Base-by-base conservation (phyloP, 2,329 filamentous ascomycete genomes). In the Botrytis sinoallii region DNA sequence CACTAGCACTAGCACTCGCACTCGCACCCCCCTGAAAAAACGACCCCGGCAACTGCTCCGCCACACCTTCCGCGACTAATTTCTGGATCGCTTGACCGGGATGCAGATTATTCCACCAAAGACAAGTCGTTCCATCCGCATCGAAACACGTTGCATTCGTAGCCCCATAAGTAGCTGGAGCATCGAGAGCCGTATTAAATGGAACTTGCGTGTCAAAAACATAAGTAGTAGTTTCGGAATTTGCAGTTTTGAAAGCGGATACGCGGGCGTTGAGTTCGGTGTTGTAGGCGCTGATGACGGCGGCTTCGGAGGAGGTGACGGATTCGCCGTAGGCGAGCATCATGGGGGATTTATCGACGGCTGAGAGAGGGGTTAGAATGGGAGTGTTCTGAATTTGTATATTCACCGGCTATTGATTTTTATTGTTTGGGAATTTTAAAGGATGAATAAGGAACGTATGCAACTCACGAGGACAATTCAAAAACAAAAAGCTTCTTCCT, bases 401-500 rank as follows among this genome's bases (percentile, higher is more conserved):
- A 5, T 32, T 35, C 20, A 35, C 25, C 16, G 8, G 8, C 4
- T 4, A 12, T 6, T 12, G 10, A 22, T 29, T 35, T 14, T 46
- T 3, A 4, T 35, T 48, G 46, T 12, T 1, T 14, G 5, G 1
- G 18, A 44, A 2, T 25, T 20, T 5, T 52, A 12, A 12, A 12
- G 22, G 25, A 35, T 12, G 20, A 2, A 10, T 38, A 32, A 18
- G 44, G 18, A 46, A 46, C 7, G 6, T 18, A 8, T 25, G 7
- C 14, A 68, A 52, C 22, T 55, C 76, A 38, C 83, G 81, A 0
- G 86, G 86, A 3, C 87, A 85, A 73, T 83, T 84, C 67, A 88
- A 72, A 64, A 88, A 81, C 5, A 84, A 79, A 75, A 88, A 87
- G 38, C 84, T 85, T 70, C 85, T 82, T 9, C 83, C 85, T 0